Evolutionary conservation across 441 rosid genomes (phyloP).

Genomic region (Populus hybrid): DNA sequence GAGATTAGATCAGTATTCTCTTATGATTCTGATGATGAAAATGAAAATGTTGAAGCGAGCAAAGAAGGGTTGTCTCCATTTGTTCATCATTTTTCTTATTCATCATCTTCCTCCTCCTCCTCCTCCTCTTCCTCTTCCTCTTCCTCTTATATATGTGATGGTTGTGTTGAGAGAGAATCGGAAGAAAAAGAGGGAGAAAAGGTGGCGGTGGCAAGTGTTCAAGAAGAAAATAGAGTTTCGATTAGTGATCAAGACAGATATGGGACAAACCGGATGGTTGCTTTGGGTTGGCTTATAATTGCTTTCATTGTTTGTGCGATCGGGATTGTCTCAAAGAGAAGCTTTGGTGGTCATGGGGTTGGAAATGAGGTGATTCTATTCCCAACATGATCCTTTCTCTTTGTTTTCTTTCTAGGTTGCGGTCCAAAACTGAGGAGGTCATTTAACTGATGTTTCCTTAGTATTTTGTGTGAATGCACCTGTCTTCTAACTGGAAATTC

Average conservation of each 20-base stretch:
- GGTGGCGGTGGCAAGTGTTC: background rate
- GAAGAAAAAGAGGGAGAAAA: slow-evolving; percentile 6
- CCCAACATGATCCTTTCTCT: slow-evolving; percentile 35
- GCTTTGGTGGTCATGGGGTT: slow-evolving; percentile 12
- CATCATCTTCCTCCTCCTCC: too few relatives aligned
- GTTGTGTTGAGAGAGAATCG: slow-evolving; percentile 12
- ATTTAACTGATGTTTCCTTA: background rate
- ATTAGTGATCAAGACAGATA: background rate
- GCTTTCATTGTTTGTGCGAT: slow-evolving; percentile 12
- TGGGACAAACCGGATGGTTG: background rate
- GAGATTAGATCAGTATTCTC: slow-evolving; percentile 29
- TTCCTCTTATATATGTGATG: slow-evolving; percentile 4
- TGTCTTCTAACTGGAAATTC: background rate
- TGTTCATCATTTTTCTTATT: background rate
- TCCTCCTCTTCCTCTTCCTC: slow-evolving; percentile 4
- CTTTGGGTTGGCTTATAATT: slow-evolving; percentile 18
- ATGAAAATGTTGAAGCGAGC: slow-evolving; percentile 7
- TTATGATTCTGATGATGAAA: slow-evolving; percentile 31
- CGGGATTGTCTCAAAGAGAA: slow-evolving; percentile 16
- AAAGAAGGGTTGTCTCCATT: slow-evolving; percentile 2
- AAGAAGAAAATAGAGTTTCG: slow-evolving; percentile 10
- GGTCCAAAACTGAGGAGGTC: background rate
- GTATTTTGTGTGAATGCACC: background rate
- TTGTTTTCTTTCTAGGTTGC: background rate
- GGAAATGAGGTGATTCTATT: slow-evolving; percentile 25